Conservation (phyloP, 805 yeast species). For the Candida qinlingensis region DNA sequence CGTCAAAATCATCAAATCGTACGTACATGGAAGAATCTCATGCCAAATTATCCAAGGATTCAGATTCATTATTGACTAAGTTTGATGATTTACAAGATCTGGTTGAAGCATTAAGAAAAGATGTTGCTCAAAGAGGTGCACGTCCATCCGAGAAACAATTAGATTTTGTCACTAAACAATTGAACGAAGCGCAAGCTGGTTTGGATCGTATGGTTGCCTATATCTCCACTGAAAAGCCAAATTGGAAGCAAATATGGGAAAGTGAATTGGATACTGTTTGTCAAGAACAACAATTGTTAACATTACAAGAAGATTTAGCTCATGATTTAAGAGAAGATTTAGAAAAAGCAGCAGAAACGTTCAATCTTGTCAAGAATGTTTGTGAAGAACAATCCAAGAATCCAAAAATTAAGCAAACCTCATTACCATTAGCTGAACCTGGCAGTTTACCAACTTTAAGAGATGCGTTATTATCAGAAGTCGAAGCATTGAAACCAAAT, state of each 20-base stretch:
- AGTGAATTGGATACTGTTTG: constrained; percentile 82
- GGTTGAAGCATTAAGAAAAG: constrained; percentile 83
- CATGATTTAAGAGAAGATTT: constrained; percentile 78
- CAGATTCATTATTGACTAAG: constrained; percentile 65
- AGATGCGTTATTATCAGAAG: constrained; percentile 79
- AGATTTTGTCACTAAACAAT: constrained; percentile 57
- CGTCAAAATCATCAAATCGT: constrained; percentile 32
- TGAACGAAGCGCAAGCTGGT: constrained; percentile 48
- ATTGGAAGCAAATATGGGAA: constrained; percentile 92
- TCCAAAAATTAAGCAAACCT: constrained; percentile 34
- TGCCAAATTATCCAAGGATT: constrained; percentile 63
- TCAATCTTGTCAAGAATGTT: constrained; percentile 73
- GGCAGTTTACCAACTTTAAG: constrained; percentile 56
- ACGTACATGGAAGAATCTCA: constrained; percentile 76
- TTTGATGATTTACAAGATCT: constrained; percentile 91
- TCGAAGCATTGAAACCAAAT: constrained; percentile 72
- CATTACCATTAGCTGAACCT: constrained; percentile 51
- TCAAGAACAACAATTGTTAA: constrained; percentile 90
- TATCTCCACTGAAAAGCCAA: constrained; percentile 66
- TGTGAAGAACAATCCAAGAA: constrained; percentile 70
- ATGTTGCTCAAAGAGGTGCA: constrained; percentile 88
- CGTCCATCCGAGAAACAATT: constrained; percentile 74
- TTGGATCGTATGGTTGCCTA: constrained; percentile 53
- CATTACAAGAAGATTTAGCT: constrained; percentile 81
- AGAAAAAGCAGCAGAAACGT: constrained; percentile 75